phyloP scores from a whole-genome alignment of 805 yeast genomes.

The Jamesozyma hellenica region DNA sequence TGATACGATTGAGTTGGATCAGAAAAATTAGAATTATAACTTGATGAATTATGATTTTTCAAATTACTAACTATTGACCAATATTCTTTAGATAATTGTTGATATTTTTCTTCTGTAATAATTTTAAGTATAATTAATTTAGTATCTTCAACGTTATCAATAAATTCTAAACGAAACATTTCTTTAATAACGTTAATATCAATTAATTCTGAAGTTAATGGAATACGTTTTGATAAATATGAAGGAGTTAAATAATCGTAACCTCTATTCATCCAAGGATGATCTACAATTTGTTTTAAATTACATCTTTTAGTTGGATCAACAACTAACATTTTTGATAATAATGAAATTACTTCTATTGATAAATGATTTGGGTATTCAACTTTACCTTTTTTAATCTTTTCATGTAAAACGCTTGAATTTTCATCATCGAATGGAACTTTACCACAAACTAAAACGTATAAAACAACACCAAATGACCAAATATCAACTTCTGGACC shows the following conservation, averaged over 20 bases:
- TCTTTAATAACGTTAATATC: conserved; percentile 55
- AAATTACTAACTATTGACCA: conserved; percentile 17
- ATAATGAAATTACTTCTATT: conserved; percentile 65
- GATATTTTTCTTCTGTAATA: conserved; percentile 55
- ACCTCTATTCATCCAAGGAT: conserved; percentile 93
- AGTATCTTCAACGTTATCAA: conserved; percentile 48
- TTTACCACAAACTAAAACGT: conserved; percentile 92
- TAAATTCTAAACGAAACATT: conserved; percentile 72
- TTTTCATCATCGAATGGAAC: conserved; percentile 96
- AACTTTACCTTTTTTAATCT: conserved; percentile 83
- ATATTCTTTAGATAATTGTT: conserved; percentile 20
- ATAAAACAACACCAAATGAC: conserved; percentile 95
- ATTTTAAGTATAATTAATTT: conserved; percentile 46
- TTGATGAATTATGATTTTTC: conserved; percentile 1
- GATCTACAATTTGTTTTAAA: conserved; percentile 66
- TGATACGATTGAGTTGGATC: conserved; percentile 85
- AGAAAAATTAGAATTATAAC: conserved; percentile 17
- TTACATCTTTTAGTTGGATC: conserved; percentile 75
- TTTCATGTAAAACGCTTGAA: conserved; percentile 84
- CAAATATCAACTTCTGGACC: conserved; percentile 98
- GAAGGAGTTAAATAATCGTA: conserved; percentile 59
- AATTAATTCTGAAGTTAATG: conserved; percentile 37
- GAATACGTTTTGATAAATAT: conserved; percentile 68
- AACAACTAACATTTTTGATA: conserved; percentile 85
- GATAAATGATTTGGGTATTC: conserved; percentile 82